Evolutionary conservation across 1,139 yeast genomes (phyloP), one percentile per base, ranked within the genome.

Genomic region (Arxiozyma bovina): DNA sequence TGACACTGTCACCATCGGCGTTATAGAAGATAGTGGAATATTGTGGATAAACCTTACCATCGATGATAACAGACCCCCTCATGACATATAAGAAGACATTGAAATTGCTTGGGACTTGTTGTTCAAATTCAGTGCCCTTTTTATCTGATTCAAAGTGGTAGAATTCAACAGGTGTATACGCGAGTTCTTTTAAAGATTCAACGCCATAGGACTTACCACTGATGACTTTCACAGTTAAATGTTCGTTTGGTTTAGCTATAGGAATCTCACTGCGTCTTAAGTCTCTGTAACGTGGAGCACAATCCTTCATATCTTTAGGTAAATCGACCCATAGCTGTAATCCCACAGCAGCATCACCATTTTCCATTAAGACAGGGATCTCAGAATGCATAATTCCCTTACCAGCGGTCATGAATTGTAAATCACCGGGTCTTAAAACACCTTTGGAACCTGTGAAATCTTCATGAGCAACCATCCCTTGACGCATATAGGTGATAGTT

Each of bases 371-470:
- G 41, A 86, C 80, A n/a, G 96, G 96, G 82, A 87, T 86, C 65
- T 87, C 95, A 6, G 90, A 80, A 65, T 89, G 96, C 44, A 87
- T 89, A 48, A 89, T 81, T 54, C 96, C 97, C 61, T 78, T 80
- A 55, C 97, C 96, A 9, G 96, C 96, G 55, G 96, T 90, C 96
- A 90, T 90, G 68, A 90, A 89, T 72, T 90, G 97, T 61, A 90
- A 74, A 67, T 90, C 97, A 52, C 96, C 97, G 23, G 90, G 83
- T 56, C 81, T 79, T 54, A 90, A 74, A 22, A 88, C 77, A 54
- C 96, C 96, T 55, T 80, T 78, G 42, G 85, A 75, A 1, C 96
- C 96, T 2, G 96, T 87, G 73, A 89, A 88, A 70, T 90, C 97
- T 69, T 88, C 96, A 69, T 90, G 97, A 34, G 94, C 93, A 71